phyloP scores from a whole-genome alignment of 148 eudicot species.

The Salicornia ramosissima region DNA sequence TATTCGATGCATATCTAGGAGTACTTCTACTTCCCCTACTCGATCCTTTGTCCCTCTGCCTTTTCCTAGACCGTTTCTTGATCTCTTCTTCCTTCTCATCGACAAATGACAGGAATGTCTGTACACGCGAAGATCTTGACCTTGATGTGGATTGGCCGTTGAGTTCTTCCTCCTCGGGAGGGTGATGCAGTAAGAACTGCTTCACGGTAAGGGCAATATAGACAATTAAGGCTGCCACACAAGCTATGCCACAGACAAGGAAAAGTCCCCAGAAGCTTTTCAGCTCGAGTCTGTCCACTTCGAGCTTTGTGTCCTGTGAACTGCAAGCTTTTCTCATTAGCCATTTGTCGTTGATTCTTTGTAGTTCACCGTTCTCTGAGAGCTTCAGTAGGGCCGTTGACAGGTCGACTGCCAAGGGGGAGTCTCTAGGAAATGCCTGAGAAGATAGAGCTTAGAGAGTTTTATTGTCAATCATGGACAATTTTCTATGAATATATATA shows the following conservation, averaged over 20 bases:
- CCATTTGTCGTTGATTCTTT: constrained; percentile 80
- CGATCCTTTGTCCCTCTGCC: constrained; percentile 38
- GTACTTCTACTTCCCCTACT: constrained; percentile 11
- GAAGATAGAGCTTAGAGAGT: not conserved
- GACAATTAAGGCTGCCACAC: constrained; percentile 46
- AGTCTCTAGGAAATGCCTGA: constrained; percentile 74
- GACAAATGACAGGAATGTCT: constrained; percentile 53
- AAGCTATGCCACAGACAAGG: constrained; percentile 57
- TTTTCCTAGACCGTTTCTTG: constrained; percentile 38
- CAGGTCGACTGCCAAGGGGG: constrained; percentile 69
- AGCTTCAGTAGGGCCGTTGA: constrained; percentile 64
- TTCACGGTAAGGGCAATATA: constrained; percentile 35
- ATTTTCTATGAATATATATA: too few species aligned
- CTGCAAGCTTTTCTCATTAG: constrained; percentile 60
- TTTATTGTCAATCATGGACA: not conserved
- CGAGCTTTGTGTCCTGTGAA: constrained; percentile 43
- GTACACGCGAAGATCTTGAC: constrained; percentile 34
- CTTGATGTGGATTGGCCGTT: not conserved
- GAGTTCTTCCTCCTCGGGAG: constrained; percentile 18
- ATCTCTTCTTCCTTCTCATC: constrained; percentile 55
- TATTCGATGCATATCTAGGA: constrained; percentile 16
- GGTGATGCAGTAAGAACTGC: constrained; percentile 35
- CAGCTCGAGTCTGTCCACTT: constrained; percentile 49
- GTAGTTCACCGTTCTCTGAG: constrained; percentile 71
- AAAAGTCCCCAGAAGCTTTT: constrained; percentile 83